Base-by-base conservation (phyloP, 495 filamentous ascomycete genomes). In the Penicillium cosmopolitanum region DNA sequence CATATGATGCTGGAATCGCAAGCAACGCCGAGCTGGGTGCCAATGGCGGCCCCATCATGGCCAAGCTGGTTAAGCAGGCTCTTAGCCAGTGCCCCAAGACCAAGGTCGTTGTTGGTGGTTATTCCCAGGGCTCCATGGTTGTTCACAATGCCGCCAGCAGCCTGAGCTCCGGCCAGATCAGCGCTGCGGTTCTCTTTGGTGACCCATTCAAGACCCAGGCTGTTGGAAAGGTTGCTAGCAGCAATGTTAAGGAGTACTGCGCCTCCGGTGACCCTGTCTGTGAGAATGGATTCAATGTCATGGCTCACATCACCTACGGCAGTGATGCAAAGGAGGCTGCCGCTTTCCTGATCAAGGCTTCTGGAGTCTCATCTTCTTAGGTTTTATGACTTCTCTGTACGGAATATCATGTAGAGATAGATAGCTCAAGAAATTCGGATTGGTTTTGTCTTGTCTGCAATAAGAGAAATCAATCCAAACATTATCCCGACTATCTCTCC, bases 51-150 rank as follows among this genome's bases (percentile, higher is more conserved):
- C 56, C 66, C 40, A 67, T 66, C 44, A 85, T 86, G 76, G 82
- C 80, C 23, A 59, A 60, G 1, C 74, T 81, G 36, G 80, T 83
- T 28, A 68, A 74, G 34, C 67, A 77, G 10, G 79, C 80, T 3
- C 69, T 81, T 8, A 62, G 58, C n/a, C 66, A 77, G 25, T 89
- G 85, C 61, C 85, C 86, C 1, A 73, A 78, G 38, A 87, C 84
- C 50, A 84, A 86, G 67, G 75, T 88, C 55, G 79, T 87, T n/a
- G 68, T 84, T 10, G 76, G 79, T 7, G 86, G 85, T 31, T 89
- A 87, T 65, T 85, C 82, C 1, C 85, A 87, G 62, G 83, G 80
- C 15, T 75, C 74, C 1, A 78, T 81, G 74, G 68, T 83, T 13
- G 76, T 80, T 2, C 84, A 84, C 70, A 79, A 80, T 51, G 81